Percentiles rank a stretch among this genome's conserved stretches.
Evolutionary conservation across 2,329 filamentous ascomycete species (phyloP).

Genomic region (Verruconis gallopava): DNA sequence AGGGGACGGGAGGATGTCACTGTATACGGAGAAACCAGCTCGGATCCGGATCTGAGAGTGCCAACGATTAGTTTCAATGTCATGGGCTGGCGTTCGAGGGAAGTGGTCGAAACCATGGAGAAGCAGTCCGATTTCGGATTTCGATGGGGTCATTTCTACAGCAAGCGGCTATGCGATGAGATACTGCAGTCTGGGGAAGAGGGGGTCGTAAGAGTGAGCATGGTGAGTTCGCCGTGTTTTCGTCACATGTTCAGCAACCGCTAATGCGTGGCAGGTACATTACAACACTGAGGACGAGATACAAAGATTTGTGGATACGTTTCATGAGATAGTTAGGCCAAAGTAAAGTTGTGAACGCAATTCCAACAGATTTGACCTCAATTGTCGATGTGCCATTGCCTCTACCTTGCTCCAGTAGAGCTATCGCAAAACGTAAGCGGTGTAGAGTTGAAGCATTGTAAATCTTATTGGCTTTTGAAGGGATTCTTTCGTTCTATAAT

Average conservation of each 20-base stretch:
- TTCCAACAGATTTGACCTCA: no score
- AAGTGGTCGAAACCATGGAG: slow-evolving; percentile 51
- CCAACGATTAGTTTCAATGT: slow-evolving; percentile 57
- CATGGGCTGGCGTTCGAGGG: slow-evolving; percentile 40
- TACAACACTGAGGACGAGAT: slow-evolving; percentile 10
- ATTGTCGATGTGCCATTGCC: no score
- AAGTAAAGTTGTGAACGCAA: no score
- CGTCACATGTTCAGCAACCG: slow-evolving; percentile 50
- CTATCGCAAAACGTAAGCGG: no score
- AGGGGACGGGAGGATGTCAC: slow-evolving; percentile 34
- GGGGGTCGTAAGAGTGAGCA: slow-evolving; percentile 55
- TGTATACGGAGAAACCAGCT: slow-evolving; percentile 44
- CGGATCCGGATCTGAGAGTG: slow-evolving; percentile 39
- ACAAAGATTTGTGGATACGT: slow-evolving; percentile 4
- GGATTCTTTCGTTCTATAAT: no score
- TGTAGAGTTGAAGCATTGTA: no score
- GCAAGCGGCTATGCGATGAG: slow-evolving; percentile 47
- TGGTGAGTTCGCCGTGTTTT: slow-evolving; percentile 49
- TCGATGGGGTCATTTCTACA: slow-evolving; percentile 58
- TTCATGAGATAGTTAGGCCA: slow-evolving; percentile 3
- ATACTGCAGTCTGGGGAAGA: slow-evolving; percentile 45
- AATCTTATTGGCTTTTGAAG: no score
- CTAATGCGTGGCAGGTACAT: slow-evolving; percentile 49
- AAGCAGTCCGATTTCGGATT: slow-evolving; percentile 46
- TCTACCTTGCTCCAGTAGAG: no score